Evolutionary conservation across 108 stramenopile species (phyloP).

Genomic region (Ochromonas danica): DNA sequence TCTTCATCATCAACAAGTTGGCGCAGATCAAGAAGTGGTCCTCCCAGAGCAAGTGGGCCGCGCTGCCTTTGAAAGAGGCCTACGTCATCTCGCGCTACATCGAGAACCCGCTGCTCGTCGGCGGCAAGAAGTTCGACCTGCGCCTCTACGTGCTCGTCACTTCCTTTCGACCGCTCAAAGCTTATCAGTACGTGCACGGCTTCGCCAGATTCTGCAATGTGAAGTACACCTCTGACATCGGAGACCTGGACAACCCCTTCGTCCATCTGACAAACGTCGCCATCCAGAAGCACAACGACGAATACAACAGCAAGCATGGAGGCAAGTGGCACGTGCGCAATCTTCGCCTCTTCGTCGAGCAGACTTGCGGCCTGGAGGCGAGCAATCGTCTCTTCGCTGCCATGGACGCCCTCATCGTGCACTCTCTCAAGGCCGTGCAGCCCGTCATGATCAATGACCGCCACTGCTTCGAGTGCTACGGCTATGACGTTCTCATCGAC

Average conservation of each 20-base stretch:
- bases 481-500: constrained; percentile 77
- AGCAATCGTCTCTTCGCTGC: constrained; percentile 54
- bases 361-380: constrained; percentile 51
- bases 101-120: constrained; percentile 69
- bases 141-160: constrained; percentile 65
- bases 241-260: constrained; percentile 59
- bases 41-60: constrained; percentile 40
- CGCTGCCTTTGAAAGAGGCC: constrained; percentile 46
- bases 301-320: constrained; percentile 64
- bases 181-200: constrained; percentile 59
- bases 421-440: constrained; percentile 63
- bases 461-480: constrained; percentile 81
- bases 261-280: constrained; percentile 68
- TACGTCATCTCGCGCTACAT: constrained; percentile 71
- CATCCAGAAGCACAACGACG: constrained; percentile 64
- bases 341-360: constrained; percentile 55
- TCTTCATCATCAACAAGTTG: constrained; percentile 61
- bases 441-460: constrained; percentile 65
- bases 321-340: constrained; percentile 65
- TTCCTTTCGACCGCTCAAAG: constrained; percentile 59
- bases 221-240: constrained; percentile 57
- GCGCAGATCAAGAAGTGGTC: constrained; percentile 54
- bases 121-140: constrained; percentile 77
- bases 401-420: constrained; percentile 60
- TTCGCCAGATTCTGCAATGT: constrained; percentile 69